Evolutionary conservation across 1,284 basidiomycete species (phyloP).

Genomic region (Trichosporon sp.): DNA sequence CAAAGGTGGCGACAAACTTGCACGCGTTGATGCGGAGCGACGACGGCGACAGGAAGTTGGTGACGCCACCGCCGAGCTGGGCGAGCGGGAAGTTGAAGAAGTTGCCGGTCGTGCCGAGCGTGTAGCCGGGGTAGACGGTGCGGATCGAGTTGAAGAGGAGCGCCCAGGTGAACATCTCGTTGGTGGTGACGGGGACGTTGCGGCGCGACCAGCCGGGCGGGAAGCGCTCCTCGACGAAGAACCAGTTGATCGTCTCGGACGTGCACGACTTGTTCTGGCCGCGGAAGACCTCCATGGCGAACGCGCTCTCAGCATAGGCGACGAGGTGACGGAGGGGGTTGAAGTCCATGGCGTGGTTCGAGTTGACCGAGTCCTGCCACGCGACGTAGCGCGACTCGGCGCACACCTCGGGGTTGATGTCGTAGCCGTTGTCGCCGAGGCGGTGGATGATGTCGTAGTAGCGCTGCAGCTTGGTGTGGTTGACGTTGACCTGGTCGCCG

Average conservation of each 20-base stretch:
- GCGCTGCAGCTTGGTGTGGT: background rate
- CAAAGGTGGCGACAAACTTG: background rate
- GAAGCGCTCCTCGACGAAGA: conserved; percentile 13
- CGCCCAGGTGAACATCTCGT: conserved; percentile 12
- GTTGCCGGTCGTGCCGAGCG: background rate
- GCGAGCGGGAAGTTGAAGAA: background rate
- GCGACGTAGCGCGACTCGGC: conserved; percentile 1
- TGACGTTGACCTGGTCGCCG: background rate
- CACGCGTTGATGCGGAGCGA: background rate
- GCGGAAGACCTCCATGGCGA: conserved; percentile 8
- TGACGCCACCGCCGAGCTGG: background rate
- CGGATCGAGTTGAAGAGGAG: background rate
- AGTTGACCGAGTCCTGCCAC: background rate
- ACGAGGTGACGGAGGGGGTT: conserved; percentile 9
- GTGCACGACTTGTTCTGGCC: conserved; percentile 2
- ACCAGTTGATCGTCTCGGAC: conserved; percentile 7
- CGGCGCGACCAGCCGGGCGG: conserved; percentile 10
- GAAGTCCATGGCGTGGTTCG: conserved; percentile 10
- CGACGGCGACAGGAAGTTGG: background rate
- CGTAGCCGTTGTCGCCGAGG: background rate
- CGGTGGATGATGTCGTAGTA: background rate
- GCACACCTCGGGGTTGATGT: background rate
- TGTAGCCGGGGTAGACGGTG: background rate
- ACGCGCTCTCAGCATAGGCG: conserved; percentile 12
- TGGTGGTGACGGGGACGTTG: background rate